phyloP scores from a whole-genome alignment of 495 filamentous ascomycete species.

The Endocarpon pusillum region DNA sequence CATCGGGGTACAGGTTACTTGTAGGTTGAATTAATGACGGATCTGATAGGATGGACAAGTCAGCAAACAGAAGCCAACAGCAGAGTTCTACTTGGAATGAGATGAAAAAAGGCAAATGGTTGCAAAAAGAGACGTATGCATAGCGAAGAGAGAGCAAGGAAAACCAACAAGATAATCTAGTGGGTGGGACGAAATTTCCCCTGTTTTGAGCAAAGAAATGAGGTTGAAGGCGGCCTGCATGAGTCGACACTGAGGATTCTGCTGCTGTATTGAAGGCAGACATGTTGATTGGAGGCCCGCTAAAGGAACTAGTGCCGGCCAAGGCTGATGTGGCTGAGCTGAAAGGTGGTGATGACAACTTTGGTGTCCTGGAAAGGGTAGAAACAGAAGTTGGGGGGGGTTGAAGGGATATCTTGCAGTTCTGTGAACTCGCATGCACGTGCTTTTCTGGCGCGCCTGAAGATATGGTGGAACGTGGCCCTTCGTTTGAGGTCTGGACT shows the following conservation, averaged over 20 bases:
- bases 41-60: too few relatives aligned
- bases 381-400: constrained; percentile 12
- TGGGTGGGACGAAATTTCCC: constrained; percentile 41
- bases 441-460: neutral
- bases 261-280: neutral
- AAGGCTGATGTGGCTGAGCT: constrained; percentile 7
- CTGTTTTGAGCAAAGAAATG: constrained; percentile 41
- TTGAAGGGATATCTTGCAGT: constrained; percentile 6
- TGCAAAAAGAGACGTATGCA: too few relatives aligned
- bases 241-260: constrained; percentile 1
- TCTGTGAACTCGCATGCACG: too few relatives aligned
- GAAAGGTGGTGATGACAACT: constrained; percentile 6
- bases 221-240: constrained; percentile 15
- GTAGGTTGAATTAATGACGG: too few relatives aligned
- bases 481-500: constrained; percentile 15
- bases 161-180: constrained; percentile 47
- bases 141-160: constrained; percentile 19
- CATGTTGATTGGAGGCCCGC: constrained; percentile 2
- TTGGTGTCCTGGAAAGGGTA: constrained; percentile 14
- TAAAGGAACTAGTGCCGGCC: constrained; percentile 1
- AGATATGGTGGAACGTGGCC: constrained; percentile 10
- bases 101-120: too few relatives aligned
- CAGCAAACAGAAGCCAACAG: too few relatives aligned
- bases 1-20: too few relatives aligned
- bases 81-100: too few relatives aligned